Base-by-base conservation (phyloP, 2,329 filamentous ascomycete genomes). In the Ophiocordyceps robertsii region DNA sequence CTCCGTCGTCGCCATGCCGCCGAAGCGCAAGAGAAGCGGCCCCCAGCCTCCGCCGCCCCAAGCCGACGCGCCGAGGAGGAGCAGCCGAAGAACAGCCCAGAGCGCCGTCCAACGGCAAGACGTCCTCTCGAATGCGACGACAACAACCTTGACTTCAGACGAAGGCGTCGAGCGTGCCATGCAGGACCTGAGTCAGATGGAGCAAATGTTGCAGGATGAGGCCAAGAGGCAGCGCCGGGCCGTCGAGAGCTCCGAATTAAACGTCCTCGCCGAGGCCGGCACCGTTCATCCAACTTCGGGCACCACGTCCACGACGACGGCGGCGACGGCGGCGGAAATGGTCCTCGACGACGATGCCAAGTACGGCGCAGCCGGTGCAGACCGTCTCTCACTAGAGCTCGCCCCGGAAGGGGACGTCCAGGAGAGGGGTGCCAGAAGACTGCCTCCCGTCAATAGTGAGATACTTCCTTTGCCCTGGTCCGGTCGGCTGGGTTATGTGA, bases 391-490 rank as follows among this genome's bases (percentile, higher is more conserved):
- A 16, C 21, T 6, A 9, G 37, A 30, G 10, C 11, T 10, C 5
- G 39, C 46, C 7, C 51, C 48, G 16, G 46, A 46, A 13, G 53
- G 53, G 0, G 57, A 59, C 1, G 40, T 41, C 2, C 45, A 51
- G 0, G 60, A 66, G 11, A 57, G 64, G n/a, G 64, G 61, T 1
- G 63, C 66, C 3, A 58, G 51, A 39, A 69, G 86, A 43, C 74
- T 82, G 12, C 86, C 87, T 7, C 77, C 88, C 0, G 78, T 94
- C 14, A 84, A 95, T 54, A 95, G 87, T 56, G 75, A 76, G 49
- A 85, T 81, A 53, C 68, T 95, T 17, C 90, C 90, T 21, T 61
- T 95, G 19, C 90, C 89, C 0, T 95, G 89, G 89, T 87, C 82
- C 62, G 90, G 90, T 1, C 75, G 89, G 27, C 59, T 95, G 47